phyloP scores from a whole-genome alignment of 805 yeast species.

The Candida endomychidarum region DNA sequence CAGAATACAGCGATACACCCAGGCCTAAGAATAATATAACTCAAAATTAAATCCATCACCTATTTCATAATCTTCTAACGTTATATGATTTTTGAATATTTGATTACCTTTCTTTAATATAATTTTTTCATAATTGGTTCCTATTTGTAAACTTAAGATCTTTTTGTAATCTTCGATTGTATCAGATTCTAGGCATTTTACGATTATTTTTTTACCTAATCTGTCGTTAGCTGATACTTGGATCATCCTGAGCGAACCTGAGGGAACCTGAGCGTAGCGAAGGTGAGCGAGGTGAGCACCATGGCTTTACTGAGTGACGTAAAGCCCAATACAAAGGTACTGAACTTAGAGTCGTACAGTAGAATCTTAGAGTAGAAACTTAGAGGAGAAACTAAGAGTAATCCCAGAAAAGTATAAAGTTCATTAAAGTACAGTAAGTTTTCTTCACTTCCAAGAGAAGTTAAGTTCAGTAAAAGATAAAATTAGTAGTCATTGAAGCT shows the following conservation, averaged over 20 bases:
- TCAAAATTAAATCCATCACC: slow-evolving; percentile 88
- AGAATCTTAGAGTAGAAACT: too few relatives aligned
- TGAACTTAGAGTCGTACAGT: too few relatives aligned
- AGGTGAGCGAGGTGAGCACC: background rate
- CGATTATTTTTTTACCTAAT: slow-evolving; percentile 82
- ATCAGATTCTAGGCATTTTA: slow-evolving; percentile 85
- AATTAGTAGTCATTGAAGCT: too few relatives aligned
- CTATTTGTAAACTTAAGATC: slow-evolving; percentile 78
- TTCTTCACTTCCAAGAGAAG: too few relatives aligned
- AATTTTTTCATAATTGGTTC: slow-evolving; percentile 63
- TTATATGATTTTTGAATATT: slow-evolving; percentile 83
- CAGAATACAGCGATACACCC: too few relatives aligned
- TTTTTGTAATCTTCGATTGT: slow-evolving; percentile 88
- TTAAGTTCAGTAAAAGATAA: background rate
- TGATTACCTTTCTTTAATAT: slow-evolving; percentile 84
- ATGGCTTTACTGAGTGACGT: too few relatives aligned
- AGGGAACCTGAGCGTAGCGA: too few relatives aligned
- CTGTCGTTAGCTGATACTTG: slow-evolving; percentile 50
- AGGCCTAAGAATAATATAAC: slow-evolving; percentile 60
- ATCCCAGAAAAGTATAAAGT: too few relatives aligned
- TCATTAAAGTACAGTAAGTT: too few relatives aligned
- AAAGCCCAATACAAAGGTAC: too few relatives aligned
- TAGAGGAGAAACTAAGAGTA: too few relatives aligned
- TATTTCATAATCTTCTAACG: slow-evolving; percentile 91
- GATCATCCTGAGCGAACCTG: slow-evolving; percentile 40